These are phyloP conservation scores for Nymphaea colorata DNA, from an alignment of 164 flowering plant species.

Conservation along the genomic window DNA sequence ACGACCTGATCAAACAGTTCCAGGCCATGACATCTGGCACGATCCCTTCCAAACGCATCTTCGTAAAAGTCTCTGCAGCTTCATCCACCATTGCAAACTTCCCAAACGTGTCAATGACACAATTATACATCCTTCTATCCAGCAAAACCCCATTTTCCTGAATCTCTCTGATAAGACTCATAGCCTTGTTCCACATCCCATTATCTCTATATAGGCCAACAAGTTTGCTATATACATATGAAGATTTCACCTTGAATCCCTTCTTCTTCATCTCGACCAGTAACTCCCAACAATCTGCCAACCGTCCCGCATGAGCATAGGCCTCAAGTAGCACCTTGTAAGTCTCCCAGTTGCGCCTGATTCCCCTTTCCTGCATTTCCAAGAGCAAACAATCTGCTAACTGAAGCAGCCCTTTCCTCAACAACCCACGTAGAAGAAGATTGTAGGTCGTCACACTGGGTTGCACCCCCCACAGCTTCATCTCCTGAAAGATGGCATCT, in stretches of 20 bases:
- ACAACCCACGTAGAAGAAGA: conserved; percentile 40
- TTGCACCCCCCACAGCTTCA: conserved; percentile 26
- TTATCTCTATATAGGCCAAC: conserved; percentile 62
- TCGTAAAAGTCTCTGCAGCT: conserved; percentile 54
- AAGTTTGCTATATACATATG: conserved; percentile 43
- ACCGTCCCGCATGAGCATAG: conserved; percentile 45
- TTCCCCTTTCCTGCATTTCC: conserved; percentile 27
- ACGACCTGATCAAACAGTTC: conserved; percentile 77
- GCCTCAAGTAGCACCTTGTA: conserved; percentile 50
- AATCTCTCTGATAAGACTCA: conserved; percentile 47
- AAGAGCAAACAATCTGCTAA: conserved; percentile 28
- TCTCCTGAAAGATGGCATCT: conserved; percentile 56
- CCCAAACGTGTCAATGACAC: conserved; percentile 74
- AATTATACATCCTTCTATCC: conserved; percentile 49
- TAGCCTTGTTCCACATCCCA: conserved; percentile 92
- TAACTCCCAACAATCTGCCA: conserved; percentile 51
- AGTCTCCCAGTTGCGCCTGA: conserved; percentile 34
- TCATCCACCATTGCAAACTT: conserved; percentile 56
- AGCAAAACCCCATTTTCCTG: conserved; percentile 37
- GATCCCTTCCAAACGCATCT: conserved; percentile 46
- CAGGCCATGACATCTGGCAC: conserved; percentile 58
- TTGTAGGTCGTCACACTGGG: conserved; percentile 32
- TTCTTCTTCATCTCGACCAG: conserved; percentile 43
- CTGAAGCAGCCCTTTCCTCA: conserved; percentile 51
- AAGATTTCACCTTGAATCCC: conserved; percentile 32